Conservation (phyloP, 257 asterid species). For the Solanum microdontum region DNA sequence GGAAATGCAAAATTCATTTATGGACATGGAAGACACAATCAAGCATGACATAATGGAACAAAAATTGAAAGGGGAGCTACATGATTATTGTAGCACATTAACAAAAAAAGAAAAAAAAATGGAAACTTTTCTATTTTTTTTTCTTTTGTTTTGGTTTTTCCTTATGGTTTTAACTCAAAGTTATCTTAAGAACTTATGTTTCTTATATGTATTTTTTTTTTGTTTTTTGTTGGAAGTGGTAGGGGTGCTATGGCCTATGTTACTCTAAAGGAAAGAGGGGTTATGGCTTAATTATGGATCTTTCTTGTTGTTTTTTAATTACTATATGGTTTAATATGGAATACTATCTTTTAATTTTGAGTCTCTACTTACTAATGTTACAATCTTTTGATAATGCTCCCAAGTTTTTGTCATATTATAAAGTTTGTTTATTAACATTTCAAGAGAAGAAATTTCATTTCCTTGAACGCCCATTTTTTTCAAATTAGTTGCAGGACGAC, state of each 20-base stretch:
- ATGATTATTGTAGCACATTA: background rate
- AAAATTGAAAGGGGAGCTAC: background rate
- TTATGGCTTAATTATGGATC: background rate
- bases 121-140: background rate
- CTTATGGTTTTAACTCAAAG: background rate
- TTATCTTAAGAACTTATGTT: background rate
- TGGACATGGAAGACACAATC: slow-evolving; percentile 67
- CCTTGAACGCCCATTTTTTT: background rate
- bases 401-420: background rate
- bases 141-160: background rate
- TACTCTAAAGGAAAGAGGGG: background rate
- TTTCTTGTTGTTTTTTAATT: background rate
- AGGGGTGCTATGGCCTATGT: background rate
- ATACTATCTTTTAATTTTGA: background rate
- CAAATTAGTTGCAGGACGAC: background rate
- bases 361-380: background rate
- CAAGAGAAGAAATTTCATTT: background rate
- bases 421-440: background rate
- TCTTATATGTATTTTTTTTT: background rate
- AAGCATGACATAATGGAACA: slow-evolving; percentile 9
- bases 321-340: background rate
- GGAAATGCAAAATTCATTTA: slow-evolving; percentile 85
- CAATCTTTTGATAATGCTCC: background rate
- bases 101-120: background rate
- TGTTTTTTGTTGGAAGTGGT: background rate